Base-by-base conservation (phyloP, 352 stramenopile species). In the Phytophthora citricola region DNA sequence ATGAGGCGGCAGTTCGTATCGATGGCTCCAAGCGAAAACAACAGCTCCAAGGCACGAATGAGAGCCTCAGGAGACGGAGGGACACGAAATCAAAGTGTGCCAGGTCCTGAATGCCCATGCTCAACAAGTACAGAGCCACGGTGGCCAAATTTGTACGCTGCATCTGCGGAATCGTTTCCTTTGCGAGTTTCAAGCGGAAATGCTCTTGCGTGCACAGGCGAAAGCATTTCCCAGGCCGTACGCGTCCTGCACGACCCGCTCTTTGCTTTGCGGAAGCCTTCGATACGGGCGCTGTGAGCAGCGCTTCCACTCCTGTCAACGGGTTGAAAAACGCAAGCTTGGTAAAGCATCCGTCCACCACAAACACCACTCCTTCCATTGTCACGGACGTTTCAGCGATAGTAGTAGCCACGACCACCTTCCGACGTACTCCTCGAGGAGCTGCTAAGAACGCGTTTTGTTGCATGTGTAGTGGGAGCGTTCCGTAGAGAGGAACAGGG, bases 331-430 rank as follows among this genome's bases (percentile, higher is more conserved):
- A 91, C 26, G 90, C 85, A 29, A 95, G 76, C 62, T 97, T 95
- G 24, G 80, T 82, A 40, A 96, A 93, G 64, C 84, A 91, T 44
- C 71, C 75, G 39, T 94, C 85, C 3, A 93, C 72, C 27, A 94
- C 83, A 51, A 92, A 94, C 9, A 91, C 79, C 7, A 98, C 95
- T 45, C 98, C 97, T 24, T 97, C 93, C 62, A 99, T 99, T 2
- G 98, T 99, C 54, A 99, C 95, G 0, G 94, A 99, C 14, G 95
- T 98, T 76, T 98, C 93, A 14, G 94, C 94, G 58, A 98, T 98
- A 24, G 95, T 98, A 17, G 94, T 98, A 5, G 90, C 82, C 8
- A 95, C 80, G 53, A 95, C 93, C 26, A 96, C 76, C 61, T 97
- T 97, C 32, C 91, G 81, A 27, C 71, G 71, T 34, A 91, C 57